Base-by-base conservation (phyloP, 352 stramenopile species). In the Globisporangium cederbergense region DNA sequence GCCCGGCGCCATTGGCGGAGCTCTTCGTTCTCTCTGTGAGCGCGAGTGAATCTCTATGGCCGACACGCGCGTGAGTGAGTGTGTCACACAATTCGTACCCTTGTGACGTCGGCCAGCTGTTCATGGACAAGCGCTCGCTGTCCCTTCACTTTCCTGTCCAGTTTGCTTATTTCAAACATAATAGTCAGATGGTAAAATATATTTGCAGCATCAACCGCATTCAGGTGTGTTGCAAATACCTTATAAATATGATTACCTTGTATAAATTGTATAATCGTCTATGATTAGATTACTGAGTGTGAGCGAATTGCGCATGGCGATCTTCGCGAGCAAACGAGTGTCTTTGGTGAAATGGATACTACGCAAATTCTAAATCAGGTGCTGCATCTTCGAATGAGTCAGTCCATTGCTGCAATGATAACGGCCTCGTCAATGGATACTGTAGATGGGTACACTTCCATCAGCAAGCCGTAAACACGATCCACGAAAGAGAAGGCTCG, bases 1-100 rank as follows among this genome's bases (percentile, higher is more conserved):
- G 14, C 68, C 71, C 13, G 76, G 73, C 45, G 42, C 57, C 57
- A 62, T 62, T 9, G 54, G 7, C 32, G 32, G 32, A 36, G 11
- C 25, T 61, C 34, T 18, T 49, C 10, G 20, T n/a, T 22, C 52
- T 30, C 32, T 47, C 16, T n/a, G 54, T 32, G 5, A 9, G 40
- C 25, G 22, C 36, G 14, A 6, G 51, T 42, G 51, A 11, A 20
- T 53, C 14, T 22, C 7, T 22, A 52, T 38, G 8, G n/a, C 20
- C 34, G 34, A n/a, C 28, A 50, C 11, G 46, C 22, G n/a, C 10
- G 50, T 18, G n/a, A 43, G 28, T 50, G 54, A 47, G 16, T 49
- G 43, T 49, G 43, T 49, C 43, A 22, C 43, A 49, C 43, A 49
- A 49, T 22, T 5, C 13, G 18, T 18, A 49, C 22, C 22, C 43